phyloP scores from a whole-genome alignment of 2,329 filamentous ascomycete genomes.

The Periconia digitata region DNA sequence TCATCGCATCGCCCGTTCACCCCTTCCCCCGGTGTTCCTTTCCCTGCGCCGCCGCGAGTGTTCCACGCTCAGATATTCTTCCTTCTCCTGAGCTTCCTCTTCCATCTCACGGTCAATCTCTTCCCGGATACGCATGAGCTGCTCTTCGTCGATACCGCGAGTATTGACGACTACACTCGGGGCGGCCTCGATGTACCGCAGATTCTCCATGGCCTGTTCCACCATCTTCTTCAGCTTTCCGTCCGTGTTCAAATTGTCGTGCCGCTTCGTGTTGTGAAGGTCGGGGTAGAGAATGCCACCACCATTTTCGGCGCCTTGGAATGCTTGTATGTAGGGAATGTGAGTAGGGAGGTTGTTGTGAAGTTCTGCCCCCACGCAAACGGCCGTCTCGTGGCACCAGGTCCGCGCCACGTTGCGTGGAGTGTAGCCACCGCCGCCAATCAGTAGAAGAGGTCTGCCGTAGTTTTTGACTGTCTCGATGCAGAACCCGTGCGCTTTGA shows the following conservation, averaged over 20 bases:
- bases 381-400: constrained; percentile 95
- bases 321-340: constrained; percentile 84
- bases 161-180: constrained; percentile 78
- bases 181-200: constrained; percentile 80
- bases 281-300: constrained; percentile 76
- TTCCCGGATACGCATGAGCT: constrained; percentile 57
- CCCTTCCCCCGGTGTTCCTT: constrained; percentile 48
- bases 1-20: constrained; percentile 39
- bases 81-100: constrained; percentile 63
- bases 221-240: constrained; percentile 77
- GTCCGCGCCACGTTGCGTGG: constrained; percentile 93
- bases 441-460: constrained; percentile 79
- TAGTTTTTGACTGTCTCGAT: constrained; percentile 85
- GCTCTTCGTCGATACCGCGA: constrained; percentile 74
- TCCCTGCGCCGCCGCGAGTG: constrained; percentile 44
- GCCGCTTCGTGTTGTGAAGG: constrained; percentile 71
- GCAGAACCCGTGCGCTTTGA: constrained; percentile 89
- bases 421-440: constrained; percentile 95
- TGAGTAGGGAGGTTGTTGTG: constrained; percentile 73
- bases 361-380: constrained; percentile 77
- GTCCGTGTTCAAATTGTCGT: constrained; percentile 76
- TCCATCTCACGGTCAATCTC: constrained; percentile 69
- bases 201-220: constrained; percentile 77
- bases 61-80: constrained; percentile 58
- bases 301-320: constrained; percentile 73